A percentile compares a stretch with the other conserved stretches of the same genome.
Conservation (phyloP, 2,329 filamentous ascomycete species). For the Graphiopsis chlorocephala region DNA sequence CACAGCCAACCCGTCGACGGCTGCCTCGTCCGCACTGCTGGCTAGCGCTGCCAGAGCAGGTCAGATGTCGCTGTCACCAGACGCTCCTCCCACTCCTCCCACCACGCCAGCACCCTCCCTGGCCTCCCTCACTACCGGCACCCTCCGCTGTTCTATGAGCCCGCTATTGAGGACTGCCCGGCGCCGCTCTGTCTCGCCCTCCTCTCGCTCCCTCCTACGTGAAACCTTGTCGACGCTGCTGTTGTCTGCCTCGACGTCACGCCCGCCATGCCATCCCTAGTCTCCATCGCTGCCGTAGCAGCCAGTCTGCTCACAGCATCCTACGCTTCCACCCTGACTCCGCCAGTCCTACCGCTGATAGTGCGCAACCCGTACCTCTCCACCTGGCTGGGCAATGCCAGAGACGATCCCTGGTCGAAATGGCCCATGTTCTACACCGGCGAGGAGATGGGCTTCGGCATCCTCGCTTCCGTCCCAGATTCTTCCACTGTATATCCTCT, state of each 20-base stretch:
- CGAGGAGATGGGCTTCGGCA: constrained; percentile 59
- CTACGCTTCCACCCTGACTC: constrained; percentile 53
- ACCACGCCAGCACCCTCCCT: background rate
- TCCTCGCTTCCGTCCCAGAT: constrained; percentile 61
- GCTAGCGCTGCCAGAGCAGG: background rate
- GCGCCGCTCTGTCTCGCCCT: constrained; percentile 11
- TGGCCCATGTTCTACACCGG: constrained; percentile 89
- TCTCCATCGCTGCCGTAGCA: constrained; percentile 21
- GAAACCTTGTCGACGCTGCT: constrained; percentile 8
- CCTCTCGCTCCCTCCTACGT: background rate
- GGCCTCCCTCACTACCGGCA: background rate
- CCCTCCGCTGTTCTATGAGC: constrained; percentile 6
- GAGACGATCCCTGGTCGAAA: constrained; percentile 72
- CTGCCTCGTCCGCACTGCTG: background rate
- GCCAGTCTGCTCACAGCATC: constrained; percentile 34
- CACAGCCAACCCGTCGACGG: background rate
- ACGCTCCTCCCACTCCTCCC: background rate
- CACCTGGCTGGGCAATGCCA: constrained; percentile 61
- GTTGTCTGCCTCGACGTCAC: background rate
- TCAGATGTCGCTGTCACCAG: constrained; percentile 5
- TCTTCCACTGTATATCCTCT: constrained; percentile 62
- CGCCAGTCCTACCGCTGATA: constrained; percentile 51
- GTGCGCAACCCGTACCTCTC: constrained; percentile 53
- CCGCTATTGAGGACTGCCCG: constrained; percentile 11
- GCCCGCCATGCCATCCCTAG: constrained; percentile 22